Evolutionary conservation across 352 stramenopile genomes (phyloP).

Genomic region (Globisporangium heterothallicum): DNA sequence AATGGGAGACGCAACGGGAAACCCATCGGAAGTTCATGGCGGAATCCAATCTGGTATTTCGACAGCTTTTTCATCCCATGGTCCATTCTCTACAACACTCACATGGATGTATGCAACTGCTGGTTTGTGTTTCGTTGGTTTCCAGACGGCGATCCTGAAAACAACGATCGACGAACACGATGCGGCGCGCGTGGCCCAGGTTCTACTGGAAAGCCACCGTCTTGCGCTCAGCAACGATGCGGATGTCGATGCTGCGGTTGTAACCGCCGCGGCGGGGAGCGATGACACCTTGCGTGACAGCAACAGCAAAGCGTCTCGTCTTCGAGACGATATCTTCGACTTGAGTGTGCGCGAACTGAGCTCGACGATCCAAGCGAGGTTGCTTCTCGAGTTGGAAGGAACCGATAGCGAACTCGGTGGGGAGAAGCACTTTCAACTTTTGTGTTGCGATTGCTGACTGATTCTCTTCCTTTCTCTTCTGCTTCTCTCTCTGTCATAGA

Average conservation of each 20-base stretch:
- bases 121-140: not conserved
- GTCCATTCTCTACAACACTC: too few species aligned
- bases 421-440: not conserved
- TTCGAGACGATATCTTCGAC: constrained; percentile 49
- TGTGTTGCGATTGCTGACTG: not conserved
- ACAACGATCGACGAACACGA: constrained; percentile 6
- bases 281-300: not conserved
- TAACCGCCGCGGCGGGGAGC: too few species aligned
- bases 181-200: constrained; percentile 5
- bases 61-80: too few species aligned
- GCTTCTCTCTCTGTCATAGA: too few species aligned
- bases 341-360: constrained; percentile 44
- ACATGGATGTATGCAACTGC: too few species aligned
- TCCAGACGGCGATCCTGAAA: constrained; percentile 2
- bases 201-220: constrained; percentile 3
- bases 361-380: constrained; percentile 18
- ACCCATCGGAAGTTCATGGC: not conserved
- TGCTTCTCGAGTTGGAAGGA: constrained; percentile 32
- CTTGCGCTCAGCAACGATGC: too few species aligned
- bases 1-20: constrained; percentile 7
- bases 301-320: constrained; percentile 12
- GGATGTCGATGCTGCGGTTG: too few species aligned
- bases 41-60: constrained; percentile 4
- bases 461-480: not conserved
- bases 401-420: constrained; percentile 31